Conservation (phyloP, 495 filamentous ascomycete species). For the Xylaria scruposa region DNA sequence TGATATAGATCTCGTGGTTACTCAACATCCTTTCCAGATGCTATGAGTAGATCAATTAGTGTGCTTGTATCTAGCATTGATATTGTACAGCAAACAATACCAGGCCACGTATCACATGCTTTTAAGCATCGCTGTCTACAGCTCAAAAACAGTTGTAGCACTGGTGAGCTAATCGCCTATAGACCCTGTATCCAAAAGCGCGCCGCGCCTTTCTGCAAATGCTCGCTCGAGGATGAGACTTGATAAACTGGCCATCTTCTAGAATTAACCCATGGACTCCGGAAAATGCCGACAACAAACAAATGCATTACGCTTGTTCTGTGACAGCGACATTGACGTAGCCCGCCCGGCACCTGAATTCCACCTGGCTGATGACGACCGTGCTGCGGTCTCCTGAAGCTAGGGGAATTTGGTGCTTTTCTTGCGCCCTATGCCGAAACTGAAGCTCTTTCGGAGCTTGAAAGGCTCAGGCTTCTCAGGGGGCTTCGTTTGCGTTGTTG, state of each 20-base stretch:
- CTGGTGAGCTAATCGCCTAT: neutral
- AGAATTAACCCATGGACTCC: constrained; percentile 15
- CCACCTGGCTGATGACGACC: neutral
- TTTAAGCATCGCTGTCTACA: neutral
- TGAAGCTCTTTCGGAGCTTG: constrained; percentile 60
- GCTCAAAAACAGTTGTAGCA: constrained; percentile 2
- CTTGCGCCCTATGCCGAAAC: constrained; percentile 64
- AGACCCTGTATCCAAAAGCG: neutral
- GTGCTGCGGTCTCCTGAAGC: neutral
- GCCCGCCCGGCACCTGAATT: neutral
- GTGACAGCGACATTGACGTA: neutral
- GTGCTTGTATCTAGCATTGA: constrained; percentile 7
- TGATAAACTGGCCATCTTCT: neutral
- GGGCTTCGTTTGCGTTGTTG: constrained; percentile 2
- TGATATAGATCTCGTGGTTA: neutral
- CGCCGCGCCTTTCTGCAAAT: neutral
- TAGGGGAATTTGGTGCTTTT: constrained; percentile 59
- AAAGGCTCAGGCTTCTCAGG: constrained; percentile 39
- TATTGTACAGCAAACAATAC: constrained; percentile 4
- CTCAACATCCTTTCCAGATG: neutral
- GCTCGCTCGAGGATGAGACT: neutral
- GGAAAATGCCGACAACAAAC: constrained; percentile 24
- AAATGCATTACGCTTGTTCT: constrained; percentile 12
- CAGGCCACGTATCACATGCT: neutral
- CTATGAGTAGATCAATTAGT: neutral